A percentile compares a stretch with the other conserved stretches of the same genome.
These are phyloP conservation scores for Hansfordia pulvinata DNA, from an alignment of 2,329 filamentous ascomycete species.

Conservation along the genomic window DNA sequence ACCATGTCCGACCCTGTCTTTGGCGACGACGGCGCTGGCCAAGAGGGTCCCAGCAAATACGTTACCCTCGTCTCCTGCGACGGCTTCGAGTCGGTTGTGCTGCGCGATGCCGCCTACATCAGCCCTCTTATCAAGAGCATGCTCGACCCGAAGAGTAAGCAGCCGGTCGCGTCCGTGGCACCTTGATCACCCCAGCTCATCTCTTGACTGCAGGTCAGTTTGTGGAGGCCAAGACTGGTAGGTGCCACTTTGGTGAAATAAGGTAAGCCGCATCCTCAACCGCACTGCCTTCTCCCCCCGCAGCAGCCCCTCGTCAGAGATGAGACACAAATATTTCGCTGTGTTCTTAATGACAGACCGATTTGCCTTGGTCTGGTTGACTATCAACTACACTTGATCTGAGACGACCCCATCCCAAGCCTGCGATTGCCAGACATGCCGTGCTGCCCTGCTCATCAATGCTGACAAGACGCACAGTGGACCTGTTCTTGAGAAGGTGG, in stretches of 20 bases:
- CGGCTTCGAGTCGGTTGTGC: conserved; percentile 63
- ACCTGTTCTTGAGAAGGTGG: conserved; percentile 64
- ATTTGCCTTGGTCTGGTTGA: conserved; percentile 31
- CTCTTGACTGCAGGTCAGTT: too few species aligned
- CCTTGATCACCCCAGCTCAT: too few species aligned
- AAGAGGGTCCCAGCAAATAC: conserved; percentile 52
- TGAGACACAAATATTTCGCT: conserved; percentile 24
- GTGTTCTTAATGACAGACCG: conserved; percentile 34
- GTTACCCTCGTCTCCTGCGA: conserved; percentile 66
- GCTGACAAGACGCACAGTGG: too few species aligned
- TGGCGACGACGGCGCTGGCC: too few species aligned
- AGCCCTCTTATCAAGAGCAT: conserved; percentile 63
- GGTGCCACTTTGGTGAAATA: too few species aligned
- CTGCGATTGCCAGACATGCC: conserved; percentile 3
- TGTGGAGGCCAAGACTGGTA: conserved; percentile 59
- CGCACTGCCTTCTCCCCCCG: conserved; percentile 1
- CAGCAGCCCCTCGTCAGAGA: conserved; percentile 14
- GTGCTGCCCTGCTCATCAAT: too few species aligned
- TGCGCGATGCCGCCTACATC: conserved; percentile 55
- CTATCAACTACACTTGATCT: conserved; percentile 52
- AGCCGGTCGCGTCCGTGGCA: conserved; percentile 49
- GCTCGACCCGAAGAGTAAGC: conserved; percentile 56
- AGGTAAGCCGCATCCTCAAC: too few species aligned
- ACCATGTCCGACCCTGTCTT: too few species aligned
- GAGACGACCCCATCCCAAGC: conserved; percentile 20